Evolutionary conservation across 805 yeast genomes (phyloP).

Genomic region (Candida xyloterini): DNA sequence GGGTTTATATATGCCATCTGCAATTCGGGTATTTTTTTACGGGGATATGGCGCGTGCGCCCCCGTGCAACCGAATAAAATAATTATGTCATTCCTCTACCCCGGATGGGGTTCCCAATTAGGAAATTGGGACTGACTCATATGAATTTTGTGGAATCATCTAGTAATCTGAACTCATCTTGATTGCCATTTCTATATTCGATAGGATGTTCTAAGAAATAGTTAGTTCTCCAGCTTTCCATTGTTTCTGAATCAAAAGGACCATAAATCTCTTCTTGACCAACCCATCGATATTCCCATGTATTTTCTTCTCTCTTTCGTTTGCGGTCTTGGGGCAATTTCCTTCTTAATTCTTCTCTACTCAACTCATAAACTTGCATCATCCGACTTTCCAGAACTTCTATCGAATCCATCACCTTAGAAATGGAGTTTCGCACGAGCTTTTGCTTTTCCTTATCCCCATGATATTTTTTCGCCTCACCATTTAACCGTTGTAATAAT

Average conservation of each 20-base stretch:
- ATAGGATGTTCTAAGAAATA: conserved; percentile 47
- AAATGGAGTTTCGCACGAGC: conserved; percentile 30
- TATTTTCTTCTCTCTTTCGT: conserved; percentile 20
- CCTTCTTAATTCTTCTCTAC: conserved; percentile 54
- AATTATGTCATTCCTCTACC: conserved; percentile 11
- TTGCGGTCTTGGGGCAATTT: conserved; percentile 32
- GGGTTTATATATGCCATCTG: conserved; percentile 1
- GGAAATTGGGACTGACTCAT: background rate
- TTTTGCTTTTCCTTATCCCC: conserved; percentile 8
- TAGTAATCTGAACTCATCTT: conserved; percentile 2
- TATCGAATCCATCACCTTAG: conserved; percentile 45
- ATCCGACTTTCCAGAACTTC: conserved; percentile 44
- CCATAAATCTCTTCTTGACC: conserved; percentile 41
- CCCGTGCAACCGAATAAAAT: conserved; percentile 11
- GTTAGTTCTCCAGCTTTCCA: conserved; percentile 50
- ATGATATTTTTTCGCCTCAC: conserved; percentile 18
- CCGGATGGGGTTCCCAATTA: conserved; percentile 10
- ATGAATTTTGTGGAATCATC: conserved; percentile 7
- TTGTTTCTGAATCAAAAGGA: conserved; percentile 49
- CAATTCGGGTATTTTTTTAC: conserved; percentile 5
- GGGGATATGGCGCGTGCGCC: conserved; percentile 15
- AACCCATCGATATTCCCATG: conserved; percentile 18
- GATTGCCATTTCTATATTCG: conserved; percentile 36
- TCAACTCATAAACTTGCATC: conserved; percentile 48
- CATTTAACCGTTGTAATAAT: conserved; percentile 43